Base-by-base conservation (phyloP, 2,329 filamentous ascomycete species). In the Aspergillus fructus region DNA sequence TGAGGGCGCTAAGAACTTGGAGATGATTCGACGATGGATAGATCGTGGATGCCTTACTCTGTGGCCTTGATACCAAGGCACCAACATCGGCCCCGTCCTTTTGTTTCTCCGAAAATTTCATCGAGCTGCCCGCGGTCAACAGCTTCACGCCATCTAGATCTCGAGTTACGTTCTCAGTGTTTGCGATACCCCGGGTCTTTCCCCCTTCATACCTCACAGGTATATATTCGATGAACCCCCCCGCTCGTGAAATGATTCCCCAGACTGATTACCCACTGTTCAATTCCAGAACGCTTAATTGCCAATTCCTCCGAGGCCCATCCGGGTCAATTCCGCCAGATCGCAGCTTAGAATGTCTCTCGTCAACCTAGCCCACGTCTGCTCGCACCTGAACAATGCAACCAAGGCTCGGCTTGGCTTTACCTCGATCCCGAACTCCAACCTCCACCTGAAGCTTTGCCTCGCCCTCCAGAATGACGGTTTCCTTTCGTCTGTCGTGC, bases 311-410 rank as follows among this genome's bases (percentile, higher is more conserved):
- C 33, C 40, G 33, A 61, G 59, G 59, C 59, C 64, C 59, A 30
- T 49, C 59, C 64, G 64, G 62, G 59, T 66, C 61, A 59, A 61
- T 66, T 58, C 42, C 53, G 49, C 41, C 42, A 46, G 43, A 52
- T 50, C 52, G 55, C 46, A 19, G 55, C 56, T 47, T 64, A 78
- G 68, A 48, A 90, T 91, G 88, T 90, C 87, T 68, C 83, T 96
- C 76, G 80, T 84, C 71, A 85, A 88, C 76, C 83, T 96, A 63
- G 83, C 86, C 67, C 81, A 93, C 80, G 86, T 93, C 77, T 96
- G 90, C 82, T 92, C 91, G 64, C 92, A 96, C 79, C 83, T 97
- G 56, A 90, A 94, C 75, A 97, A 97, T 80, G 90, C 90, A 64
- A 89, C 89, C 56, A 87, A 87, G 68, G 91, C 90, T n/a, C 87